These are phyloP conservation scores for Cercophora newfieldiana DNA, from an alignment of 495 filamentous ascomycete genomes.

Conservation along the genomic window DNA sequence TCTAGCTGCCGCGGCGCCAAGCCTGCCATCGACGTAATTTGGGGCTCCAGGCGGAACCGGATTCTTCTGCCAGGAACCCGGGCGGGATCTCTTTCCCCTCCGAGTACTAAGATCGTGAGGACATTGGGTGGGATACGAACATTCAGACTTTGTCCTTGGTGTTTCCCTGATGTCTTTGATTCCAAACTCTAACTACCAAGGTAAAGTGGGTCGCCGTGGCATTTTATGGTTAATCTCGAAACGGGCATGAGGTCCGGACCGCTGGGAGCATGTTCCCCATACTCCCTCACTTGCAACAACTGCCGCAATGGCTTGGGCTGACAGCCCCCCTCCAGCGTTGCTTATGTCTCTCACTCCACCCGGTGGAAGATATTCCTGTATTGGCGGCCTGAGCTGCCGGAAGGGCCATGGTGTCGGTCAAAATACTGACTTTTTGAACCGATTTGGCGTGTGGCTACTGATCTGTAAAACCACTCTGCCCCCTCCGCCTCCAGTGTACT, in stretches of 20 bases:
- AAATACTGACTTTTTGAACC: too few species aligned
- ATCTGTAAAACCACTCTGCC: too few species aligned
- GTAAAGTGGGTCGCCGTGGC: not conserved
- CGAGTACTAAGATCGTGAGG: not conserved
- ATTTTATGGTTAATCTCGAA: not conserved
- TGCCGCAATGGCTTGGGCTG: not conserved
- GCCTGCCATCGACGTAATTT: constrained; percentile 4
- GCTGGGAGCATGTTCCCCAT: not conserved
- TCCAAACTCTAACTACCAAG: not conserved
- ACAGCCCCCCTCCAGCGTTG: not conserved
- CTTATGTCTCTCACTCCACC: too few species aligned
- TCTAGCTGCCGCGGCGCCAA: not conserved
- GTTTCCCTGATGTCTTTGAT: not conserved
- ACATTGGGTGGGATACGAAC: not conserved
- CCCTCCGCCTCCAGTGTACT: too few species aligned
- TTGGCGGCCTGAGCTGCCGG: too few species aligned
- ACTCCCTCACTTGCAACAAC: not conserved
- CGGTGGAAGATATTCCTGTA: too few species aligned
- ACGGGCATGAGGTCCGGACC: not conserved
- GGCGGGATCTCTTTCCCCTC: not conserved
- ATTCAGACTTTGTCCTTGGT: not conserved
- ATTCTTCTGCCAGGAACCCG: not conserved
- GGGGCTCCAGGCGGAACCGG: not conserved
- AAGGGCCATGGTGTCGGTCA: too few species aligned
- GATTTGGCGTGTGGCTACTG: too few species aligned